Percentiles rank a stretch among this genome's conserved stretches.
Evolutionary conservation across 2,329 filamentous ascomycete species (phyloP).

Genomic region (Setomelanomma holmii): DNA sequence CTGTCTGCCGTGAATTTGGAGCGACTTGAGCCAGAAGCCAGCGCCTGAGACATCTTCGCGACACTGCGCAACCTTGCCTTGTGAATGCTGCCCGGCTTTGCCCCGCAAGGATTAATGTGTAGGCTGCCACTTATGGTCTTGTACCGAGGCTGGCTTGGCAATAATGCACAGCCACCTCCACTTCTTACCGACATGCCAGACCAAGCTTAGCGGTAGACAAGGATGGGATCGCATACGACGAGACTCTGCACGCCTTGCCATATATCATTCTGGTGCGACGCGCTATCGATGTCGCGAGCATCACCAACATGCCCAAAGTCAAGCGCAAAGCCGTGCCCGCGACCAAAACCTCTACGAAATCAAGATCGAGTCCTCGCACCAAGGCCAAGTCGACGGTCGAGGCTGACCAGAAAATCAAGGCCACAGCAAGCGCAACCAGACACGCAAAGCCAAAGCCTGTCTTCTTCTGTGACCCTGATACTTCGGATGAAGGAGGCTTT

Average conservation of each 20-base stretch:
- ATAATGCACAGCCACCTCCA: constrained; percentile 2
- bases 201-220: neutral
- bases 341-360: neutral
- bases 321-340: constrained; percentile 3
- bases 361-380: neutral
- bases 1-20: no score
- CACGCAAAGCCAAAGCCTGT: neutral
- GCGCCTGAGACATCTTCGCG: no score
- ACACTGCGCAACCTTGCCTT: no score
- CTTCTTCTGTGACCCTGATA: constrained; percentile 1
- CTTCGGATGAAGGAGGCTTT: neutral
- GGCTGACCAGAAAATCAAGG: neutral
- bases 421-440: neutral
- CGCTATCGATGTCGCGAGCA: neutral
- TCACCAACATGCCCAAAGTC: constrained; percentile 1
- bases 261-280: neutral
- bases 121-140: neutral
- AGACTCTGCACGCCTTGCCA: neutral
- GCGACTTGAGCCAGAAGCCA: no score
- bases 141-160: neutral
- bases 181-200: neutral
- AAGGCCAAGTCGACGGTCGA: neutral
- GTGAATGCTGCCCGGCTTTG: no score
- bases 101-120: neutral
- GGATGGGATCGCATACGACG: neutral